Base-by-base conservation (phyloP, 2,329 filamentous ascomycete genomes). In the Colletotrichum cuscutae region DNA sequence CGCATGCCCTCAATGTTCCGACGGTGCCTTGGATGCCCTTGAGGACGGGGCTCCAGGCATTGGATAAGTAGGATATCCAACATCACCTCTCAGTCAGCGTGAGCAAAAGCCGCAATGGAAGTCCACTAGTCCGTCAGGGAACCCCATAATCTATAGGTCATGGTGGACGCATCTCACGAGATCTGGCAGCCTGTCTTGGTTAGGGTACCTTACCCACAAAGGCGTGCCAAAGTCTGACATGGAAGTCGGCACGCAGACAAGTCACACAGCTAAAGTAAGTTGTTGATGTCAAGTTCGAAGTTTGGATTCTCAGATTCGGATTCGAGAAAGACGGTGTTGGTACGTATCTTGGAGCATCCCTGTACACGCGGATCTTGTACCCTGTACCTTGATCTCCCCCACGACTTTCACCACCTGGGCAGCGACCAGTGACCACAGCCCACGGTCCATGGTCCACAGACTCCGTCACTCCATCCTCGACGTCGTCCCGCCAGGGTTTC, bases 401-500 rank as follows among this genome's bases (percentile, higher is more conserved):
- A 12, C 68, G 46, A 57, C 54, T 49, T 26, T 9, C n/a, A 61
- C 35, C 42, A 7, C 49, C 13, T 42, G 37, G 37, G 37, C 37
- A 42, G 37, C 19, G 13, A 15, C 13, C 37, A 42, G 37, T 42
- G 37, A 42, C 37, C 37, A 19, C 37, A 5, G 37, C 5, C 37
- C 37, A 15, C 37, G 37, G 37, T 35, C 32, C 32, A 35, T 35
- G 32, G 32, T 42, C 37, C 13, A 42, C 37, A 42, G 37, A 42
- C 37, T 42, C 35, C 12, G 35, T 42, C 35, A 42, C 35, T 42
- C 35, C 35, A 15, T 42, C 35, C 35, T 42, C 37, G 35, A 24
- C 42, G 49, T 68, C 58, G 26, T 15, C 37, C 58, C 53, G 53
- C 37, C 65, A 42, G 42, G 65, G 69, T 68, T 68, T 32, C 59